phyloP scores from a whole-genome alignment of 1,139 yeast species.

The Sugiyamaella xylanicola region DNA sequence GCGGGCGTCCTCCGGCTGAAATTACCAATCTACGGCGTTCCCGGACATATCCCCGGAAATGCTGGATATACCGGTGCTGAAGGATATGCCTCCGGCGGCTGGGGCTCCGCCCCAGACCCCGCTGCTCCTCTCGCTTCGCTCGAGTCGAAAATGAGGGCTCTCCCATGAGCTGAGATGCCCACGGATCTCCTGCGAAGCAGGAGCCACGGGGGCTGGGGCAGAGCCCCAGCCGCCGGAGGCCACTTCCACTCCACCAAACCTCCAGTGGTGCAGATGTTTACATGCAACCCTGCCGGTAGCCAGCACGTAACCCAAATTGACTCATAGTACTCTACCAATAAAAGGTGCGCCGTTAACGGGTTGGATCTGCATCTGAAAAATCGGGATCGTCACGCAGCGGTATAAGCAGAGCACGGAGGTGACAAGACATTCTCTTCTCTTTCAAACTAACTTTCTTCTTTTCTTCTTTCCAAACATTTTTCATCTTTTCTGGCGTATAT shows the following conservation, averaged over 20 bases:
- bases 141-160: too few relatives aligned
- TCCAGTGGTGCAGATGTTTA: too few relatives aligned
- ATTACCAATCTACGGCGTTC: too few relatives aligned
- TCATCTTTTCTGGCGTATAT: conserved; percentile 12
- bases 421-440: background rate
- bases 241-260: too few relatives aligned
- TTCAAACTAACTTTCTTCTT: background rate
- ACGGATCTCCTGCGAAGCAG: background rate
- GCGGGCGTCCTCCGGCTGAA: too few relatives aligned
- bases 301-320: background rate
- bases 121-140: background rate
- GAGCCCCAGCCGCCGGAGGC: background rate
- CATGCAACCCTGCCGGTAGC: background rate
- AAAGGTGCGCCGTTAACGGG: conserved; percentile 12
- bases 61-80: background rate
- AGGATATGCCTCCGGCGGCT: background rate
- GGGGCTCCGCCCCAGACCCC: conserved; percentile 2
- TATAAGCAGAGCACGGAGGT: background rate
- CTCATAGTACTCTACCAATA: conserved; percentile 7
- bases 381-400: conserved; percentile 12
- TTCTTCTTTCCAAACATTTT: background rate
- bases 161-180: too few relatives aligned
- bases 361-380: conserved; percentile 14
- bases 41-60: too few relatives aligned
- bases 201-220: background rate